Conservation (phyloP, 345 rosid genomes). For the Brassica incana region DNA sequence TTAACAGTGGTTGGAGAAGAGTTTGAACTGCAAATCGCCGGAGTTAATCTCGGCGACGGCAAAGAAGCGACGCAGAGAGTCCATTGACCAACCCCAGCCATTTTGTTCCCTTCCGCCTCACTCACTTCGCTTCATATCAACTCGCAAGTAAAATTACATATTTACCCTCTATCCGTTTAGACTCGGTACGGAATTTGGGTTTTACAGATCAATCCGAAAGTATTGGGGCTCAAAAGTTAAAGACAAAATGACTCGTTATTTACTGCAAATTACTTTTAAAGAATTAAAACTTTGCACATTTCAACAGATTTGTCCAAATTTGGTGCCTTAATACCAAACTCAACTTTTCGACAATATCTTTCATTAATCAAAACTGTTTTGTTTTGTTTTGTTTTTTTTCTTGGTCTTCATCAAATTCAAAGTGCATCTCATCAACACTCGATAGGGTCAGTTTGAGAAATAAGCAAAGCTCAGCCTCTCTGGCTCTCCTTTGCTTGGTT, state of each 20-base stretch:
- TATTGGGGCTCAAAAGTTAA: neutral
- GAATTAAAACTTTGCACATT: neutral
- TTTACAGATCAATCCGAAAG: neutral
- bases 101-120: slow-evolving; percentile 2
- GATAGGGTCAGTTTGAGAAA: neutral
- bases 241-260: neutral
- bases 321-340: slow-evolving; percentile 2
- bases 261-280: neutral
- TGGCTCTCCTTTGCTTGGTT: neutral
- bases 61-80: slow-evolving; percentile 17
- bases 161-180: slow-evolving; percentile 8
- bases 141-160: neutral
- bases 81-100: slow-evolving; percentile 34
- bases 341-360: slow-evolving; percentile 15
- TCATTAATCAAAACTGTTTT: slow-evolving; percentile 9
- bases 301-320: neutral
- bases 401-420: neutral
- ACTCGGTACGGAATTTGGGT: neutral
- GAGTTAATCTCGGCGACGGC: neutral
- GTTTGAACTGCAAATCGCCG: slow-evolving; percentile 14
- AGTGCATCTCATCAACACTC: neutral
- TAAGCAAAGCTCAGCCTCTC: slow-evolving; percentile 2
- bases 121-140: slow-evolving; percentile 1
- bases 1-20: slow-evolving; percentile 35
- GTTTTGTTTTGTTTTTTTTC: neutral